Conservation (phyloP, 768 basidiomycete species). For the Russula sp. region DNA sequence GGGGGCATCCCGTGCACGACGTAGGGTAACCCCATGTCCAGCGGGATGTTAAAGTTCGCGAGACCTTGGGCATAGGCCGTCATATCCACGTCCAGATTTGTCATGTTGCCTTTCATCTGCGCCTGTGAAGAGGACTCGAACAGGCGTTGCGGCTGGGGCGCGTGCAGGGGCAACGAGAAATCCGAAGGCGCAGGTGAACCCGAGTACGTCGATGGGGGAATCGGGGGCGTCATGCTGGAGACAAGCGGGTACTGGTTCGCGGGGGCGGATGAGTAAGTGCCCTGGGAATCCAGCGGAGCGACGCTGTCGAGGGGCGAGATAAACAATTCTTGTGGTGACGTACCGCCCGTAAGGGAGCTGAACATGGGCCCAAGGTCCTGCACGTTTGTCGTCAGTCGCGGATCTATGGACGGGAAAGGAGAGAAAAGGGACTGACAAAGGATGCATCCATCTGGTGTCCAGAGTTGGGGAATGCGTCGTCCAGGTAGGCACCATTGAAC, state of each 20-base stretch:
- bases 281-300: background rate
- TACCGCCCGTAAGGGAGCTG: slow-evolving; percentile 10
- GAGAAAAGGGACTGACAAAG: slow-evolving; percentile 12
- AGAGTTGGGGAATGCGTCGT: slow-evolving; percentile 16
- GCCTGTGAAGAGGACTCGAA: slow-evolving; percentile 7
- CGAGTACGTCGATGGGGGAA: slow-evolving; percentile 23
- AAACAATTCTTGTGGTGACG: slow-evolving; percentile 11
- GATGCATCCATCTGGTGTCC: slow-evolving; percentile 13
- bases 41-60: slow-evolving; percentile 15
- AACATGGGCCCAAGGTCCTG: slow-evolving; percentile 22
- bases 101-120: background rate
- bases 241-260: background rate
- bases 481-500: slow-evolving; percentile 19
- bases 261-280: background rate
- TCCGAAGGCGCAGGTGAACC: slow-evolving; percentile 23
- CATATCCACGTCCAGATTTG: slow-evolving; percentile 13
- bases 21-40: slow-evolving; percentile 22
- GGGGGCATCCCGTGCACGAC: slow-evolving; percentile 16
- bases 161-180: slow-evolving; percentile 21
- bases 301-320: slow-evolving; percentile 23
- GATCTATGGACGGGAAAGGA: background rate
- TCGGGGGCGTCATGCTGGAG: slow-evolving; percentile 9
- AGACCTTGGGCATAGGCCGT: slow-evolving; percentile 21
- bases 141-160: slow-evolving; percentile 18
- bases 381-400: background rate